phyloP scores from a whole-genome alignment of 108 stramenopile species.

The Cyclostephanos tholiformis region DNA sequence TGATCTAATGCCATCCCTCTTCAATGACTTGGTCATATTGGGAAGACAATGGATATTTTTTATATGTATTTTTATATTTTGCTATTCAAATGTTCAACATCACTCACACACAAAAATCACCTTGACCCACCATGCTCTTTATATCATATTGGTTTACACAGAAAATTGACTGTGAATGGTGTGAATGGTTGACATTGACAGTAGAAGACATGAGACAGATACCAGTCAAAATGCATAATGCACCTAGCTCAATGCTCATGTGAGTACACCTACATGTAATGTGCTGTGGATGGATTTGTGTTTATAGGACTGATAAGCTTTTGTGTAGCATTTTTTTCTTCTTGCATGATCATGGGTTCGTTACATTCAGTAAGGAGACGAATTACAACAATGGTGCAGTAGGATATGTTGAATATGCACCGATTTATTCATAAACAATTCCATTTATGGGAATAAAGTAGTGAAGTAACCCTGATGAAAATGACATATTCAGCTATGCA shows the following conservation, averaged over 20 bases:
- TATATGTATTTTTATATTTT: too few species aligned
- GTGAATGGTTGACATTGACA: conserved; percentile 45
- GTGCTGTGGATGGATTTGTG: neutral
- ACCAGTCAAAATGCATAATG: conserved; percentile 45
- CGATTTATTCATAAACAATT: conserved; percentile 36
- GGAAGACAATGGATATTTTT: conserved; percentile 53
- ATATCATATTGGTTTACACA: too few species aligned
- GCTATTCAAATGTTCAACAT: too few species aligned
- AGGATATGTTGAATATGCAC: conserved; percentile 55
- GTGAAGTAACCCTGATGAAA: too few species aligned
- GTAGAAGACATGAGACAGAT: conserved; percentile 48
- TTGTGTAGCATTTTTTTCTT: conserved; percentile 49
- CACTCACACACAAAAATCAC: too few species aligned
- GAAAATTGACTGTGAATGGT: conserved; percentile 52
- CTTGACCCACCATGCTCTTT: neutral
- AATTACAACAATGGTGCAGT: conserved; percentile 47
- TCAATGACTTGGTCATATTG: conserved; percentile 60
- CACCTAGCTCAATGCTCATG: conserved; percentile 41
- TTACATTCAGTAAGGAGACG: conserved; percentile 51
- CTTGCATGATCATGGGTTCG: conserved; percentile 50
- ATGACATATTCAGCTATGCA: too few species aligned
- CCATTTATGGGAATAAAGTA: conserved; percentile 31
- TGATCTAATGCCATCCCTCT: too few species aligned
- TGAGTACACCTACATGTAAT: neutral
- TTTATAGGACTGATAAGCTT: conserved; percentile 30